phyloP scores from a whole-genome alignment of 179 eudicot genomes.

The Drosera spatulata region DNA sequence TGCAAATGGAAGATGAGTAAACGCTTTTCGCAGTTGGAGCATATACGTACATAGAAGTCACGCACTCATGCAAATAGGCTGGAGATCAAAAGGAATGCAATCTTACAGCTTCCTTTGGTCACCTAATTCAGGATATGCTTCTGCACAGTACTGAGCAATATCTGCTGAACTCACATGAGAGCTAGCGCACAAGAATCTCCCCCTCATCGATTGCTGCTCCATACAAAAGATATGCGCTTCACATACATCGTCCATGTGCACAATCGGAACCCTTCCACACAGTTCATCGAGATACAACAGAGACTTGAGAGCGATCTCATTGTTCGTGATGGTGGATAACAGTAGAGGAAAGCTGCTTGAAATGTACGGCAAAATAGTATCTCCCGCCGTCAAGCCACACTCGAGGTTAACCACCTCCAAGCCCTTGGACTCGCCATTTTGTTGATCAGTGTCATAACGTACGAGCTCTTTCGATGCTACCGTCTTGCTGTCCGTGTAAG shows the following conservation, averaged over 20 bases:
- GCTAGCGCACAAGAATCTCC: slow-evolving; percentile 44
- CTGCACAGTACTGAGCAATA: slow-evolving; percentile 19
- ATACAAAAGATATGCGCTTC: slow-evolving; percentile 48
- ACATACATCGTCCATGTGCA: slow-evolving; percentile 41
- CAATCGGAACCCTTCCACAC: slow-evolving; percentile 28
- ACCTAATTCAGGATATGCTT: slow-evolving; percentile 7
- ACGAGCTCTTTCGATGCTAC: too few species aligned
- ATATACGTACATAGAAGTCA: too few species aligned
- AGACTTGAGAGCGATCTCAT: not conserved
- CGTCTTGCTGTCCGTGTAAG: too few species aligned
- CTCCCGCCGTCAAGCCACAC: slow-evolving; percentile 52
- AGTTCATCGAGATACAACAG: slow-evolving; percentile 30
- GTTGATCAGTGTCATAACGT: too few species aligned
- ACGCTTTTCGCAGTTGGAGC: too few species aligned
- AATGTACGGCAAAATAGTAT: slow-evolving; percentile 13
- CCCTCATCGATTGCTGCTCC: slow-evolving; percentile 21
- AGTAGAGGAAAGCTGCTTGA: not conserved
- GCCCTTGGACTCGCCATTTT: too few species aligned
- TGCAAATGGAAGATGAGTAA: slow-evolving; percentile 3
- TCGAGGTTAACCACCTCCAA: not conserved
- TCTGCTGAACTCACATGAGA: slow-evolving; percentile 23
- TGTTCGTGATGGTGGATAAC: slow-evolving; percentile 15
- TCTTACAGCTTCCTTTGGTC: not conserved
- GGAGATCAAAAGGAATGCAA: not conserved
- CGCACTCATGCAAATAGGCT: not conserved